These are phyloP conservation scores for Geotrichum europaeum DNA, from an alignment of 1,139 yeast species.

Conservation along the genomic window DNA sequence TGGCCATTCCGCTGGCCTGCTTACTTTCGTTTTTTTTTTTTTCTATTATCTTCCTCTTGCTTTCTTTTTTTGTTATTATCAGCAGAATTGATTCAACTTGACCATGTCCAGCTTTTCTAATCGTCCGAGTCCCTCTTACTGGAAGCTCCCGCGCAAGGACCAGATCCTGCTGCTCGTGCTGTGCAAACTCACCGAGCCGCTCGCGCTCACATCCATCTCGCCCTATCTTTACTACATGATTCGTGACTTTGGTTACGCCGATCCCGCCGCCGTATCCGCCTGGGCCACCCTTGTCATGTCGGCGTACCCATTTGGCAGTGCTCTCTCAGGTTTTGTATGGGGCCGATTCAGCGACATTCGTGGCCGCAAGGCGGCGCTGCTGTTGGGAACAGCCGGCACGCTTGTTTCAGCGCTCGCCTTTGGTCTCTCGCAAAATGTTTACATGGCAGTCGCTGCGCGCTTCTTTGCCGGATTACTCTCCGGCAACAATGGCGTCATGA, in stretches of 20 bases:
- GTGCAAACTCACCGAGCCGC: conserved; percentile 49
- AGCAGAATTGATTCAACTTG: neutral
- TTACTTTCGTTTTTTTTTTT: neutral
- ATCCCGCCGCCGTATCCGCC: conserved; percentile 47
- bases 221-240: conserved; percentile 62
- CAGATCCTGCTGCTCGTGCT: conserved; percentile 27
- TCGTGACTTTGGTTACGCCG: conserved; percentile 48
- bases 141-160: conserved; percentile 28
- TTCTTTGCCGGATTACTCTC: conserved; percentile 49
- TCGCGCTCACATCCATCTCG: conserved; percentile 54
- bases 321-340: conserved; percentile 53
- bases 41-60: neutral
- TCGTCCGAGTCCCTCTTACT: conserved; percentile 20
- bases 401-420: conserved; percentile 43
- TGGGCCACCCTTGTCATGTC: conserved; percentile 45
- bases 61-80: neutral
- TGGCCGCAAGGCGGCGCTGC: conserved; percentile 50
- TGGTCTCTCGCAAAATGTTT: conserved; percentile 48
- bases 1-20: neutral
- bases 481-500: conserved; percentile 54
- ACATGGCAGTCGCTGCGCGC: conserved; percentile 48
- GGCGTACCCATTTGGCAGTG: conserved; percentile 50
- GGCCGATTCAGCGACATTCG: conserved; percentile 47
- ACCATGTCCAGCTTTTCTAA: neutral
- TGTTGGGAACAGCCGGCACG: conserved; percentile 49